Percentiles rank a stretch among this genome's conserved stretches.
These are phyloP conservation scores for Oropetium thomaeum DNA, from an alignment of 176 grass and related monocot species.

Conservation along the genomic window DNA sequence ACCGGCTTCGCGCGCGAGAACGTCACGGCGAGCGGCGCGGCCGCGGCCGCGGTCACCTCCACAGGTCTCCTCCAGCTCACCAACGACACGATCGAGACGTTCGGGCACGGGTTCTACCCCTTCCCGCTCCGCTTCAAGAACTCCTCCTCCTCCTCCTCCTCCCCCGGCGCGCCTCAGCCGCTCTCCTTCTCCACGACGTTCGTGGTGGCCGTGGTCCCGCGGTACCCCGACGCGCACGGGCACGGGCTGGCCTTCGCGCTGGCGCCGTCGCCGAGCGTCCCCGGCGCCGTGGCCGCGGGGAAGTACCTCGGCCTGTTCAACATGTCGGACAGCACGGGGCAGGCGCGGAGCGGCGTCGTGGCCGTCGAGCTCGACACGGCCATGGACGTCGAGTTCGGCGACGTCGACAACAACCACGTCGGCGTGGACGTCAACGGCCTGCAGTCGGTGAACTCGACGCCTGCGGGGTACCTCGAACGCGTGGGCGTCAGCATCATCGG, in stretches of 20 bases:
- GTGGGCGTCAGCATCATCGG: slow-evolving; percentile 9
- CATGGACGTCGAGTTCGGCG: slow-evolving; percentile 25
- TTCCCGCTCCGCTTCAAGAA: slow-evolving; percentile 34
- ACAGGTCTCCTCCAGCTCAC: slow-evolving; percentile 47
- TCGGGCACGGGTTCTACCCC: slow-evolving; percentile 59
- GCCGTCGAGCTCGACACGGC: slow-evolving; percentile 76
- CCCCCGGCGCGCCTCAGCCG: slow-evolving; percentile 21
- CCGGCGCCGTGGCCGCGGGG: slow-evolving; percentile 22
- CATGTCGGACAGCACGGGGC: slow-evolving; percentile 1
- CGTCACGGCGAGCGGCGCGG: slow-evolving; percentile 23
- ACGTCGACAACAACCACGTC: slow-evolving; percentile 63
- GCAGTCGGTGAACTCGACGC: background rate
- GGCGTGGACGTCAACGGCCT: slow-evolving; percentile 57
- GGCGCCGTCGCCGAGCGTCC: slow-evolving; percentile 21
- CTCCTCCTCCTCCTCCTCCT: slow-evolving; percentile 21
- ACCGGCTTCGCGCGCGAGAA: slow-evolving; percentile 33
- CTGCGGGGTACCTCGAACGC: background rate
- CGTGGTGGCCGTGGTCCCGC: slow-evolving; percentile 44
- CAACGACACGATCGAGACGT: slow-evolving; percentile 32
- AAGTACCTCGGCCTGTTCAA: slow-evolving; percentile 59
- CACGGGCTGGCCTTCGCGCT: slow-evolving; percentile 67
- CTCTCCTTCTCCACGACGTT: slow-evolving; percentile 71
- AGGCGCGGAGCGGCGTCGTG: slow-evolving; percentile 21
- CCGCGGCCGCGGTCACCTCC: slow-evolving; percentile 38
- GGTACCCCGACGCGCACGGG: slow-evolving; percentile 46